A percentile compares a stretch with the other conserved stretches of the same genome.
Conservation (phyloP, 2,329 filamentous ascomycete genomes). For the Pleomassaria siparia region DNA sequence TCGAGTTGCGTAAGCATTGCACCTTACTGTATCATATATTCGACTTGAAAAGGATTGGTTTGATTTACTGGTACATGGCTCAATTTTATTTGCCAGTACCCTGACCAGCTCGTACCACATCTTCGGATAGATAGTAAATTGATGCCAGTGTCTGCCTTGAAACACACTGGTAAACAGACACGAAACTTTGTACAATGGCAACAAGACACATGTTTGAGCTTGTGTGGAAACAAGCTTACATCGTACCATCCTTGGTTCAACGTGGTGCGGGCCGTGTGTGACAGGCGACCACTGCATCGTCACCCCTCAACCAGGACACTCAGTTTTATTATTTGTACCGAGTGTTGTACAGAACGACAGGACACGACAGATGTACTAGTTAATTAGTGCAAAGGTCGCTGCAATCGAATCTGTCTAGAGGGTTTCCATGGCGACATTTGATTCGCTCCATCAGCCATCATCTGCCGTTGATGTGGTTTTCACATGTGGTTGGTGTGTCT, state of each 20-base stretch:
- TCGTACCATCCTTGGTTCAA: neutral
- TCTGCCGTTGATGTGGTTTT: constrained; percentile 8
- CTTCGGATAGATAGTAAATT: no score
- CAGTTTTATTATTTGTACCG: neutral
- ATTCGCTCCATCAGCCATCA: constrained; percentile 5
- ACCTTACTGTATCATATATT: no score
- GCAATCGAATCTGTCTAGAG: constrained; percentile 4
- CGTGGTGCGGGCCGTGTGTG: neutral
- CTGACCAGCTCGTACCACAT: no score
- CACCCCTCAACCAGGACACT: neutral
- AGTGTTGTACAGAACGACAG: neutral
- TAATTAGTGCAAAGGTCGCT: neutral
- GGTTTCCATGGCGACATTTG: neutral
- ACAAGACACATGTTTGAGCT: no score
- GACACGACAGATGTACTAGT: no score
- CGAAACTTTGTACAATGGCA: no score
- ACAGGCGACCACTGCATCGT: neutral
- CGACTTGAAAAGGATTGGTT: no score
- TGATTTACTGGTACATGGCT: no score
- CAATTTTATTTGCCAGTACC: no score
- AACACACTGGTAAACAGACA: no score
- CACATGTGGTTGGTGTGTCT: constrained; percentile 5
- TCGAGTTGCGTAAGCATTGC: no score
- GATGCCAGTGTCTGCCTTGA: no score
- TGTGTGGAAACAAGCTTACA: neutral